These are phyloP conservation scores for Xylaria venustula DNA, from an alignment of 495 filamentous ascomycete species.

Conservation along the genomic window DNA sequence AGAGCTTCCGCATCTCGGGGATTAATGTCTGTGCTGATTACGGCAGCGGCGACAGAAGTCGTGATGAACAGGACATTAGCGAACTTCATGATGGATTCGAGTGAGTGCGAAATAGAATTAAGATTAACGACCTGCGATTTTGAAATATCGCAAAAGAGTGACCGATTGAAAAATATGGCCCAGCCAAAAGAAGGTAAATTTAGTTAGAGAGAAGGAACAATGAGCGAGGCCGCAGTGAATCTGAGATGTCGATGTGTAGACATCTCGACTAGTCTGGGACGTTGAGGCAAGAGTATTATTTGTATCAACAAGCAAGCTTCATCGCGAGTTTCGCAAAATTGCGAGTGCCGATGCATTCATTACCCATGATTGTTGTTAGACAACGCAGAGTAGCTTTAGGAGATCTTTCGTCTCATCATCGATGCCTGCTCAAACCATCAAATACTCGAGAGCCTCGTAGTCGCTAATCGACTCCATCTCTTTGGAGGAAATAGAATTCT, in stretches of 20 bases:
- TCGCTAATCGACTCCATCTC: not conserved
- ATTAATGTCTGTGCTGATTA: not conserved
- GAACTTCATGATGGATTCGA: not conserved
- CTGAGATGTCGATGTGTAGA: not conserved
- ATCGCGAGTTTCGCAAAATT: not conserved
- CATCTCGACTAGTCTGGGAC: not conserved
- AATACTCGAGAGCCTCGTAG: too few relatives aligned
- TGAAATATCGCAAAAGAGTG: not conserved
- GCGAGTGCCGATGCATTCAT: not conserved
- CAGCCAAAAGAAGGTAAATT: not conserved
- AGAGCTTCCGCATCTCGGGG: not conserved
- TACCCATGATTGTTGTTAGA: too few relatives aligned
- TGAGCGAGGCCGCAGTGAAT: not conserved
- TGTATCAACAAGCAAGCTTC: not conserved
- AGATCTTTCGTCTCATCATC: too few relatives aligned
- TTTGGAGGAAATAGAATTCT: conserved; percentile 2
- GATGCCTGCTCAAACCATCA: too few relatives aligned
- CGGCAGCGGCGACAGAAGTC: not conserved
- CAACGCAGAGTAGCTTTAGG: too few relatives aligned
- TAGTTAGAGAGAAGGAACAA: not conserved
- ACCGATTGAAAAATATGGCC: not conserved
- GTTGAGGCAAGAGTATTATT: not conserved
- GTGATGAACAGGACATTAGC: not conserved
- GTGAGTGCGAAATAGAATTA: not conserved
- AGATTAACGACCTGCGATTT: not conserved